Percentiles rank a stretch among this genome's conserved stretches.
phyloP scores from a whole-genome alignment of 1,284 basidiomycete genomes.

The Heterobasidion occidentale region DNA sequence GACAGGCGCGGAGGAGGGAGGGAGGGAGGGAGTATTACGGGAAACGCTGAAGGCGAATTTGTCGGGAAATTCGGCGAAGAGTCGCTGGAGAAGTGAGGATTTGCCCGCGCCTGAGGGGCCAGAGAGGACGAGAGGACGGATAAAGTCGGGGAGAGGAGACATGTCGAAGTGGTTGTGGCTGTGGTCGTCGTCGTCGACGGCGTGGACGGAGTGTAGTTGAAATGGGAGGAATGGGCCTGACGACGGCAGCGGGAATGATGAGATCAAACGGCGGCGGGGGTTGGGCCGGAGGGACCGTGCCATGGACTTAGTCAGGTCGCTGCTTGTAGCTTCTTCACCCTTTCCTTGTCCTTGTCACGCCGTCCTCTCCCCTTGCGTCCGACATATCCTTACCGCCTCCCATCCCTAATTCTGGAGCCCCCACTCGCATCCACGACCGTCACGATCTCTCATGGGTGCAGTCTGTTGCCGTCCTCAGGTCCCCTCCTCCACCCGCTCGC shows the following conservation, averaged over 20 bases:
- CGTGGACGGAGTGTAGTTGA: constrained; percentile 5
- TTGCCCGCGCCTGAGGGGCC: constrained; percentile 93
- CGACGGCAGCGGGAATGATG: constrained; percentile 25
- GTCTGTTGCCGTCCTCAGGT: constrained; percentile 80
- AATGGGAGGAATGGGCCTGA: constrained; percentile 17
- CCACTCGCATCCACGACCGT: constrained; percentile 14
- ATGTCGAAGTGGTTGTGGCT: background rate
- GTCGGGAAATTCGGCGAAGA: constrained; percentile 80
- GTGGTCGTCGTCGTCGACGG: background rate
- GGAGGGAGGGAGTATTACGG: constrained; percentile 45
- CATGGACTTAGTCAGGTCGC: background rate
- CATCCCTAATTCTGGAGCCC: constrained; percentile 8
- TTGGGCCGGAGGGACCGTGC: background rate
- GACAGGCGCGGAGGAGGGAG: constrained; percentile 6
- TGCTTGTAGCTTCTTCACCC: background rate
- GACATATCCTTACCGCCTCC: constrained; percentile 13
- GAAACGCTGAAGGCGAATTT: constrained; percentile 94
- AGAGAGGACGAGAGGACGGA: constrained; percentile 66
- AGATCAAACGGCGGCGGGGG: constrained; percentile 3
- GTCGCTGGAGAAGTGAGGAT: constrained; percentile 80
- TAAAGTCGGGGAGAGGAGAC: constrained; percentile 18
- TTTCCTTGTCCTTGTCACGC: constrained; percentile 1
- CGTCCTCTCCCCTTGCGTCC: constrained; percentile 9
- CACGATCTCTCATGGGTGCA: constrained; percentile 57
- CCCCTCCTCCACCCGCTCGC: constrained; percentile 13